Conservation (phyloP, 495 filamentous ascomycete species). For the Thozetella sp. region DNA sequence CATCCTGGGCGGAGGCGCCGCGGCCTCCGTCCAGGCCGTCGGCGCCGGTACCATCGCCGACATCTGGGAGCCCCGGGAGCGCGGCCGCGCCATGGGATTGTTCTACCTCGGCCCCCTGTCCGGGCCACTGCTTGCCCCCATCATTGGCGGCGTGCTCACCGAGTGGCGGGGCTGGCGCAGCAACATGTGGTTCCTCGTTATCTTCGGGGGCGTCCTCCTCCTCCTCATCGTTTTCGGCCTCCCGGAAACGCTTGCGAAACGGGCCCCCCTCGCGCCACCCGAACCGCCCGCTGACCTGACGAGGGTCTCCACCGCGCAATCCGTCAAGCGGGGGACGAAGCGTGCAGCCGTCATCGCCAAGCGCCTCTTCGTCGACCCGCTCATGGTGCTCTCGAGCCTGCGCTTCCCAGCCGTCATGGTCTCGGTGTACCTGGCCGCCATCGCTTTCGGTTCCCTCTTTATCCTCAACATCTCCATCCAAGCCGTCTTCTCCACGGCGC, state of each 20-base stretch:
- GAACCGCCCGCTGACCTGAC: constrained; percentile 28
- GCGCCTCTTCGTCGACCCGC: constrained; percentile 75
- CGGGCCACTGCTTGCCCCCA: constrained; percentile 82
- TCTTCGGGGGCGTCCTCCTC: constrained; percentile 70
- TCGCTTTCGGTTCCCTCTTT: constrained; percentile 83
- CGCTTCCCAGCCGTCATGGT: constrained; percentile 79
- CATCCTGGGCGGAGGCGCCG: constrained; percentile 77
- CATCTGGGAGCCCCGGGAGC: constrained; percentile 81
- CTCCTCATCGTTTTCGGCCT: constrained; percentile 66
- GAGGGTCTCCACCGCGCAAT: constrained; percentile 66
- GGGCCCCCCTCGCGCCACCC: constrained; percentile 10
- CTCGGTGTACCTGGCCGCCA: constrained; percentile 79
- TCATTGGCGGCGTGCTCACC: constrained; percentile 80
- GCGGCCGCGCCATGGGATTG: constrained; percentile 87
- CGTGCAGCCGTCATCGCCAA: constrained; percentile 56
- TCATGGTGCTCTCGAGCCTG: constrained; percentile 77
- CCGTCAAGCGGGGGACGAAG: constrained; percentile 56
- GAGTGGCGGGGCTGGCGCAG: constrained; percentile 78
- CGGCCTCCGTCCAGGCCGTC: constrained; percentile 88
- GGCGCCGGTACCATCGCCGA: constrained; percentile 93
- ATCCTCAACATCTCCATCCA: constrained; percentile 87
- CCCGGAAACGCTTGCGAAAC: constrained; percentile 65
- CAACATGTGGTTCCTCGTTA: constrained; percentile 84
- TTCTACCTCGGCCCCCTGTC: constrained; percentile 91
- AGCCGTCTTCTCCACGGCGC: constrained; percentile 67